phyloP scores from a whole-genome alignment of 2,329 filamentous ascomycete species.

The Sarocladium brachiariae region DNA sequence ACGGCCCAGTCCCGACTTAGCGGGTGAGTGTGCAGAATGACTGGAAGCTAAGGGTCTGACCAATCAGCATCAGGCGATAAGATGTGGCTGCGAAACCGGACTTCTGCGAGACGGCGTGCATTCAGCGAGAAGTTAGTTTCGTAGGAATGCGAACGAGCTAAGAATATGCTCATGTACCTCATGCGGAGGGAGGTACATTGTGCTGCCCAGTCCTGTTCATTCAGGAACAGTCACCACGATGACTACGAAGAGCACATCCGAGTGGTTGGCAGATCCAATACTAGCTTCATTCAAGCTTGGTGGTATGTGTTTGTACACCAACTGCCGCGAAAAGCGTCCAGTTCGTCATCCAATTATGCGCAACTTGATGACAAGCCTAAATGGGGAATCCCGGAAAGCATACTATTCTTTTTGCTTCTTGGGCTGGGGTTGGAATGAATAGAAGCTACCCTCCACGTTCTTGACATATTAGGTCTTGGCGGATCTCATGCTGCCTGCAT shows the following conservation, averaged over 20 bases:
- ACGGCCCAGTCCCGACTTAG: slow-evolving; percentile 7
- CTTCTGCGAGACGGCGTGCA: not conserved
- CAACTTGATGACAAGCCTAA: not conserved
- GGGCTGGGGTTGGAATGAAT: not conserved
- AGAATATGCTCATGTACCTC: not conserved
- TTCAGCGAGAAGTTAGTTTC: not conserved
- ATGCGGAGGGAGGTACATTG: not conserved
- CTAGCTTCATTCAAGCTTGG: not conserved
- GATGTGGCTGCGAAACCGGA: slow-evolving; percentile 8
- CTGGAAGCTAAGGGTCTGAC: not conserved
- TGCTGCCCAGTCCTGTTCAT: not conserved
- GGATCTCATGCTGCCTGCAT: not conserved
- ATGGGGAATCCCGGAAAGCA: not conserved
- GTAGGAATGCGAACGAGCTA: not conserved
- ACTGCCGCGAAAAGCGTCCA: not conserved
- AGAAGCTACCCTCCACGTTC: not conserved
- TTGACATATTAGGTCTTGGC: too few species aligned
- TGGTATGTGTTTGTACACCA: not conserved
- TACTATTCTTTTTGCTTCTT: not conserved
- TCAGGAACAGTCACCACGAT: slow-evolving; percentile 2
- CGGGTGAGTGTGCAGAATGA: slow-evolving; percentile 7
- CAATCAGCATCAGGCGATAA: slow-evolving; percentile 7
- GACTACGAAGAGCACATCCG: slow-evolving; percentile 4
- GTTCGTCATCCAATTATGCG: not conserved
- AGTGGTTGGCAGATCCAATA: not conserved